These are phyloP conservation scores for Chrysoporthe austroafricana DNA, from an alignment of 2,329 filamentous ascomycete species.

Conservation along the genomic window DNA sequence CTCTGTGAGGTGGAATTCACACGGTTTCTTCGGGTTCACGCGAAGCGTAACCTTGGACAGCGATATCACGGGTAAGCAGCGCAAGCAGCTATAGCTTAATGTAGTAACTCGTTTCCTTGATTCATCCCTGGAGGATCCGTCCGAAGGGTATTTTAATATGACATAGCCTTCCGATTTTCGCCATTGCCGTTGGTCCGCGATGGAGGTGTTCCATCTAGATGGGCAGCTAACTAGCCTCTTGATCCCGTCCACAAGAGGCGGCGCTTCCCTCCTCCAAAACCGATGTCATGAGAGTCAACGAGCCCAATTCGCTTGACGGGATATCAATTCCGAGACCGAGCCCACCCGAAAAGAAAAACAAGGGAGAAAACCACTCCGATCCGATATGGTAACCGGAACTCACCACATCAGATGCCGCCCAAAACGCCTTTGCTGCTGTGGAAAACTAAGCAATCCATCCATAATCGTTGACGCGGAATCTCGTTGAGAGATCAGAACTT, in stretches of 20 bases:
- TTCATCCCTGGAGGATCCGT: too few relatives aligned
- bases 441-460: neutral
- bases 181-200: too few relatives aligned
- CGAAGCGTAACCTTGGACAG: too few relatives aligned
- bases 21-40: too few relatives aligned
- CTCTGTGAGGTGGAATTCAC: too few relatives aligned
- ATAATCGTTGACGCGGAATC: neutral
- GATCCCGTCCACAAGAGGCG: neutral
- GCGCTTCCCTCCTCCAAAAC: neutral
- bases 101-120: too few relatives aligned
- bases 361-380: neutral
- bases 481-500: neutral
- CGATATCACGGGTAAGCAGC: too few relatives aligned
- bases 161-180: too few relatives aligned
- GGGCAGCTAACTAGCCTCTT: neutral
- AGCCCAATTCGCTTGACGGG: neutral
- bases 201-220: neutral
- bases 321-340: neutral
- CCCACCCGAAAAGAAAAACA: neutral
- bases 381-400: neutral
- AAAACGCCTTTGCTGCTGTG: neutral
- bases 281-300: neutral
- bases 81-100: too few relatives aligned
- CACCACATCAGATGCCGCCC: neutral
- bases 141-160: too few relatives aligned